Evolutionary conservation across 768 basidiomycete genomes (phyloP), one percentile per base, ranked within the genome.

Genomic region (Rhodosporidiobolus odoratus): DNA sequence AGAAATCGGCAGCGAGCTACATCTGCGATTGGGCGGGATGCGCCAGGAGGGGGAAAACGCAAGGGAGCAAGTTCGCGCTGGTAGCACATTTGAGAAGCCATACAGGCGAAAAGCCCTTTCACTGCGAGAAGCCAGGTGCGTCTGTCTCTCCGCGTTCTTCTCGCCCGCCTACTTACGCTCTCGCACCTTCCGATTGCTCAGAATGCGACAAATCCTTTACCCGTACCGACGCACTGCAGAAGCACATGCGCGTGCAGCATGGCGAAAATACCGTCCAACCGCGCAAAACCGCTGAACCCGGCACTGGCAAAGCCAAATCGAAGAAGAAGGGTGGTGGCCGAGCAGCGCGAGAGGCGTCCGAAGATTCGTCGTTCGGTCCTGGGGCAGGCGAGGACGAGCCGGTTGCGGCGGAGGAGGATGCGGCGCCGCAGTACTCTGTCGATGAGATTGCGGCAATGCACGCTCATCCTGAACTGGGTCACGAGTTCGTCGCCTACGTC

Each of bases 131-230:
- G 67, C 87, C 90, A 77, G 92, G 92, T 89, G 68, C 75, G 87
- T 68, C 32, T 13, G 12, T 50, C 21, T 41, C 40, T 16, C 23
- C 27, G 15, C 47, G 6, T 23, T 4, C 41, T 48, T 19, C 4
- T 10, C 23, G 9, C 21, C 48, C 12, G 9, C 48, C 34, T 40
- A 43, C 43, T 50, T 21, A 47, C 41, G 56, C 52, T 53, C 52
- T 53, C 27, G 13, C 27, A 30, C 52, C 19, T 53, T 32, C 54
- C 60, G 62, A 43, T 47, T 35, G 62, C 15, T 56, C 76, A 94
- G 93, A 93, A 81, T 97, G 94, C 78, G 91, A 91, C 82, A 93
- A 92, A 76, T 89, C 90, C 0, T 97, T 97, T 80, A 93, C 92
- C 15, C 91, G 93, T 52, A 92, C 92, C 2, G 93, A 96, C 80